Evolutionary conservation across 2,329 filamentous ascomycete species (phyloP).

Genomic region (Colletotrichum eremochloae): DNA sequence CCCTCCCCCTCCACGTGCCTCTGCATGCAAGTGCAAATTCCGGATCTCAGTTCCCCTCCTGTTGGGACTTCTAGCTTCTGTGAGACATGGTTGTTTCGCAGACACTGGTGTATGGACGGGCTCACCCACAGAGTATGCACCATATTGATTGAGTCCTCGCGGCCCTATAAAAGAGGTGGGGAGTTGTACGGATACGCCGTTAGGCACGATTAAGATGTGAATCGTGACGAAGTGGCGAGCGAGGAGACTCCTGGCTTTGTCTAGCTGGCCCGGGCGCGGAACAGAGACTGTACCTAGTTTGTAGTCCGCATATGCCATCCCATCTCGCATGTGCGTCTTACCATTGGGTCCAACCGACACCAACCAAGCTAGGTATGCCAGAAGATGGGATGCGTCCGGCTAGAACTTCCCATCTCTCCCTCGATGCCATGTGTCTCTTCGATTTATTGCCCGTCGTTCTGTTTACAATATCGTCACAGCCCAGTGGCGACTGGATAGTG

Average conservation of each 20-base stretch:
- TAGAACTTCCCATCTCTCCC: conserved; percentile 1
- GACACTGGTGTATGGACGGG: conserved; percentile 25
- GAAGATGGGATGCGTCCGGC: neutral
- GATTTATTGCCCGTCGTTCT: neutral
- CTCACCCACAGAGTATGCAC: neutral
- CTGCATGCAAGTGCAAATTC: conserved; percentile 17
- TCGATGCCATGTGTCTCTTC: neutral
- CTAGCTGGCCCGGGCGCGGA: neutral
- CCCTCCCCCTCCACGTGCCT: conserved; percentile 3
- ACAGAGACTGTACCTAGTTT: neutral
- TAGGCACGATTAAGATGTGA: neutral
- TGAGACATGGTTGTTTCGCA: conserved; percentile 37
- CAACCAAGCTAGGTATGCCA: neutral
- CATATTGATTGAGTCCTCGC: conserved; percentile 13
- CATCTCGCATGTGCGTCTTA: neutral
- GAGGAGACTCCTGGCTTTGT: neutral
- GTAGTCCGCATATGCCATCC: conserved; percentile 1
- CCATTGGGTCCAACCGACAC: neutral
- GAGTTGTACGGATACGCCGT: neutral
- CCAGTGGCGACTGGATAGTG: neutral
- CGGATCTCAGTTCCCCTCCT: conserved; percentile 17
- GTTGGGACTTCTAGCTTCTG: conserved; percentile 20
- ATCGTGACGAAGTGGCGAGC: conserved; percentile 9
- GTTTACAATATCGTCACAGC: neutral
- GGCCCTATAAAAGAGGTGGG: neutral